phyloP scores from a whole-genome alignment of 1,139 yeast genomes.

The Blastobotrys elegans region DNA sequence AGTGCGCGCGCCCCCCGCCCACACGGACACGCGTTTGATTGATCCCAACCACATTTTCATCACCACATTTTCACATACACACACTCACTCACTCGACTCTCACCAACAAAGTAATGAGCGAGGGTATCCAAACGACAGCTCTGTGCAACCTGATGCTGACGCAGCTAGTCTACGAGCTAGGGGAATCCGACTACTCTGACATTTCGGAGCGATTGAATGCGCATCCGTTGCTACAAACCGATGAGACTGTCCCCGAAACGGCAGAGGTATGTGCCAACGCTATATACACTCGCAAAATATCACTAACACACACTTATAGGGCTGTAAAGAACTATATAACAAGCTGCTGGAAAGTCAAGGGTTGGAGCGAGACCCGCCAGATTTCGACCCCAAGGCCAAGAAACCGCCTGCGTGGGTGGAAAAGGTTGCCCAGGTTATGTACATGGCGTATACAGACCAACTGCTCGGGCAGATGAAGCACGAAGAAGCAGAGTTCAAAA shows the following conservation, averaged over 20 bases:
- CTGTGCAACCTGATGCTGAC: conserved; percentile 34
- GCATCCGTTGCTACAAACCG: conserved; percentile 32
- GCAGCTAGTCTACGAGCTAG: conserved; percentile 34
- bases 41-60: no score
- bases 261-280: conserved; percentile 7
- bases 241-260: conserved; percentile 11
- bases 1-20: no score
- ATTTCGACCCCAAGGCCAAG: conserved; percentile 10
- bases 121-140: conserved; percentile 4
- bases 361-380: conserved; percentile 18
- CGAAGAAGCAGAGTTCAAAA: conserved; percentile 29
- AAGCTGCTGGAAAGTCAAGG: conserved; percentile 26
- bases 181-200: conserved; percentile 28
- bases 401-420: conserved; percentile 29
- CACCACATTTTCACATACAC: no score
- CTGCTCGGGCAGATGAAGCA: conserved; percentile 24
- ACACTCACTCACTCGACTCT: no score
- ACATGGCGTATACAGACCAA: conserved; percentile 29
- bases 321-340: conserved; percentile 26
- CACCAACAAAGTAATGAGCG: no score
- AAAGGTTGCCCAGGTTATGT: conserved; percentile 30
- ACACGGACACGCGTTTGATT: no score
- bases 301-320: conserved; percentile 2
- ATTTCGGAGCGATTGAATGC: conserved; percentile 28
- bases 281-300: neutral